phyloP scores from a whole-genome alignment of 768 basidiomycete species.

The Cytidiella melzeri region DNA sequence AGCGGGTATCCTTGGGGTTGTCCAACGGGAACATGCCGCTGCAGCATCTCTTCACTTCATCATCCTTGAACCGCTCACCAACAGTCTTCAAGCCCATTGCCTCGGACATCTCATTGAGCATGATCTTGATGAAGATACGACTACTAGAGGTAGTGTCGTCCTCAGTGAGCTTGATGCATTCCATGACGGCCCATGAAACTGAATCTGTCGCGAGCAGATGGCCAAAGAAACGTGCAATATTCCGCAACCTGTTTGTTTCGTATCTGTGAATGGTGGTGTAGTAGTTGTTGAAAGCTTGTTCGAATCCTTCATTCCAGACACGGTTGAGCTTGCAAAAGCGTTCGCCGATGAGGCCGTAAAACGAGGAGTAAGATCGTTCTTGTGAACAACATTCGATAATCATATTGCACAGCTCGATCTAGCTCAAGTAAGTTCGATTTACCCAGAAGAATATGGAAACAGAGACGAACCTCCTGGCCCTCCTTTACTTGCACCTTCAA shows the following conservation, averaged over 20 bases:
- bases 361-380: conserved; percentile 95
- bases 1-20: conserved; percentile 93
- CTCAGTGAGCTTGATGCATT: conserved; percentile 88
- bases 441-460: neutral
- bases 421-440: no score
- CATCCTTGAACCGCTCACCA: conserved; percentile 87
- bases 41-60: conserved; percentile 68
- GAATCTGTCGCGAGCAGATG: conserved; percentile 84
- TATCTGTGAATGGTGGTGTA: conserved; percentile 97
- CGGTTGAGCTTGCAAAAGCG: conserved; percentile 96
- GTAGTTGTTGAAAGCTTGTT: conserved; percentile 82
- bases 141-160: conserved; percentile 95
- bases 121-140: conserved; percentile 96
- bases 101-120: conserved; percentile 95
- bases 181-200: conserved; percentile 83
- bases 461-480: conserved; percentile 89
- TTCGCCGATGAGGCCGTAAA: conserved; percentile 94
- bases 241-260: conserved; percentile 96
- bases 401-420: conserved; percentile 98
- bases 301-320: conserved; percentile 87
- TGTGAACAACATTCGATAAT: conserved; percentile 99
- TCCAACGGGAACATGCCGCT: conserved; percentile 92
- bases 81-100: conserved; percentile 83
- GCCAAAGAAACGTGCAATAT: conserved; percentile 96
- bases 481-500: conserved; percentile 88